Percentiles rank a stretch among this genome's conserved stretches.
phyloP scores from a whole-genome alignment of 2,329 filamentous ascomycete genomes.

The Metarhizium sp. region DNA sequence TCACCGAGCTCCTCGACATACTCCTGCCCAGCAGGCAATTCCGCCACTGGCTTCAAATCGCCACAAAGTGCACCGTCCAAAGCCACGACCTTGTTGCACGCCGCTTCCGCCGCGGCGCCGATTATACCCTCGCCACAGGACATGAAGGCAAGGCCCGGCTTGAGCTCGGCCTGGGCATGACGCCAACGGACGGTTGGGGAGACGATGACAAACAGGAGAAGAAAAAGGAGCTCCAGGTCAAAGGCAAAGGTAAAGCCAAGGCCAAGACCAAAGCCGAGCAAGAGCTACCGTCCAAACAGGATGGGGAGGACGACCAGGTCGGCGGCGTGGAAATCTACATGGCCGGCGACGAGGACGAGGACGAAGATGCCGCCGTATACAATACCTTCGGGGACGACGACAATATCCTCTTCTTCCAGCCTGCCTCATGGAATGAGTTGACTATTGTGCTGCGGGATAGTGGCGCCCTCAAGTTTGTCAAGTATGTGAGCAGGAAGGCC shows the following conservation, averaged over 20 bases:
- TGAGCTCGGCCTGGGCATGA: slow-evolving; percentile 81
- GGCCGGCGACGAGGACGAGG: slow-evolving; percentile 61
- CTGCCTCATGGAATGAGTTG: slow-evolving; percentile 76
- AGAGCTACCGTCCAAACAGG: slow-evolving; percentile 18
- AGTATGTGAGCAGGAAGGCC: slow-evolving; percentile 80
- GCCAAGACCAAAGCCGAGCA: slow-evolving; percentile 19
- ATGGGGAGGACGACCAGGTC: slow-evolving; percentile 42
- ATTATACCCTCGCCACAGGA: slow-evolving; percentile 88
- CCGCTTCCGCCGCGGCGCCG: slow-evolving; percentile 74
- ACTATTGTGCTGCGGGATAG: slow-evolving; percentile 82
- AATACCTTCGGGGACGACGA: slow-evolving; percentile 67
- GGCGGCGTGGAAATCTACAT: slow-evolving; percentile 88
- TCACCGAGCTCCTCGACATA: slow-evolving; percentile 71
- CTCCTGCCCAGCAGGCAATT: slow-evolving; percentile 81
- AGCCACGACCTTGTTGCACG: slow-evolving; percentile 73
- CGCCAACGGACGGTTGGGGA: slow-evolving; percentile 78
- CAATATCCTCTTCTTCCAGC: slow-evolving; percentile 56
- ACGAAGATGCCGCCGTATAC: slow-evolving; percentile 80
- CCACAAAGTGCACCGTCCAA: slow-evolving; percentile 66
- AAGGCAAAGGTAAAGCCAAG: slow-evolving; percentile 20
- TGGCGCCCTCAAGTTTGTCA: slow-evolving; percentile 85
- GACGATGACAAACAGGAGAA: slow-evolving; percentile 47
- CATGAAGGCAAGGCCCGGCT: slow-evolving; percentile 70
- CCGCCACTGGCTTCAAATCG: slow-evolving; percentile 77
- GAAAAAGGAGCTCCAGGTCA: slow-evolving; percentile 23